These are phyloP conservation scores for Fusarium siculi DNA, from an alignment of 2,329 filamentous ascomycete genomes.

Conservation along the genomic window DNA sequence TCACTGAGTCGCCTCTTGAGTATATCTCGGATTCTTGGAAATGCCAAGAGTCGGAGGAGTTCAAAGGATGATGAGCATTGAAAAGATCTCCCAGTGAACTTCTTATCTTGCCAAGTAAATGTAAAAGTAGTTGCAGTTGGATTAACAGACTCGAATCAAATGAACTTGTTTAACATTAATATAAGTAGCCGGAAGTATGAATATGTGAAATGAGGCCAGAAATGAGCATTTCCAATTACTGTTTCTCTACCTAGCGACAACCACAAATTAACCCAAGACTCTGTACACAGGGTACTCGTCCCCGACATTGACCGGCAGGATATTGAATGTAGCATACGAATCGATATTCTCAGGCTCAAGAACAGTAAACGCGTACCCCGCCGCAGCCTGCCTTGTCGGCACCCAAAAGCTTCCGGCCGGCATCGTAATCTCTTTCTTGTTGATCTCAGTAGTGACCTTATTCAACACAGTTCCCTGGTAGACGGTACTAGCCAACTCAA, in stretches of 20 bases:
- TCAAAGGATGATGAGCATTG: too few species aligned
- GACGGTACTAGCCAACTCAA: conserved; percentile 12
- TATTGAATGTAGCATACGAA: conserved; percentile 41
- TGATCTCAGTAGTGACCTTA: conserved; percentile 33
- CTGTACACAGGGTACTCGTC: conserved; percentile 47
- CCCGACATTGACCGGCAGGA: conserved; percentile 36
- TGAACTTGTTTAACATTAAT: neutral
- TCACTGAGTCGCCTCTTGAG: neutral
- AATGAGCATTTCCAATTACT: neutral
- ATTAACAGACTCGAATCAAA: neutral
- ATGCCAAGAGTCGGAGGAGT: too few species aligned
- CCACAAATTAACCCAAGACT: conserved; percentile 6
- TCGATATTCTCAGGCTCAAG: conserved; percentile 45
- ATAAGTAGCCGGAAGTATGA: too few species aligned
- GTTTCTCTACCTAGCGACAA: neutral
- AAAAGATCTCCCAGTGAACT: too few species aligned
- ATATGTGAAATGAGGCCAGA: neutral
- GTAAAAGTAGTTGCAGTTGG: too few species aligned
- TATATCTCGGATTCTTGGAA: too few species aligned
- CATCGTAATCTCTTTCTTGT: conserved; percentile 34
- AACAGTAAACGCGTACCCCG: conserved; percentile 41
- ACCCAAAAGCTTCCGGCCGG: conserved; percentile 44
- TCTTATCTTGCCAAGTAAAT: fast-evolving
- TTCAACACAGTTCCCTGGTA: conserved; percentile 42
- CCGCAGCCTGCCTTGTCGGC: conserved; percentile 41